Conservation (phyloP, 2,329 filamentous ascomycete species). For the Pseudocercospora eumusae region DNA sequence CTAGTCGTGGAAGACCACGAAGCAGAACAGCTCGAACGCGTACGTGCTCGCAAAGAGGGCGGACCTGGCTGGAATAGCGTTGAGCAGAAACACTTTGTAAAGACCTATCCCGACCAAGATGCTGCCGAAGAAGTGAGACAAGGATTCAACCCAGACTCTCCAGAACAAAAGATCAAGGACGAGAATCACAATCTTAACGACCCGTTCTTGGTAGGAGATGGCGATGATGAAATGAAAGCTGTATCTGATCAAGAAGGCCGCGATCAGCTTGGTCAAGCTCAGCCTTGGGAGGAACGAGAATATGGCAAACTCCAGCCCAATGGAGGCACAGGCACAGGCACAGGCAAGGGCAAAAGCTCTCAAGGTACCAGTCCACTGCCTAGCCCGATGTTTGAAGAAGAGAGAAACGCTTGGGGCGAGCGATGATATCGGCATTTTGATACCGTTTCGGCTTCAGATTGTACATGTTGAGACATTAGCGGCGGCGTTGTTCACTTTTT, state of each 20-base stretch:
- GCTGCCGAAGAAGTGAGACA: constrained; percentile 55
- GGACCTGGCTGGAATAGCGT: constrained; percentile 62
- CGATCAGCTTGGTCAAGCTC: constrained; percentile 33
- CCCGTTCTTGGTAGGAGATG: constrained; percentile 48
- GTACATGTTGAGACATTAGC: constrained; percentile 10
- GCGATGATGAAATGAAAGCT: constrained; percentile 39
- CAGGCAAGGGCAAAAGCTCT: constrained; percentile 16
- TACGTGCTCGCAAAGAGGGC: constrained; percentile 63
- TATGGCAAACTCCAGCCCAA: constrained; percentile 19
- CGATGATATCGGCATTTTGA: constrained; percentile 2
- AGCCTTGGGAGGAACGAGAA: constrained; percentile 39
- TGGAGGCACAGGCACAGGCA: constrained; percentile 15
- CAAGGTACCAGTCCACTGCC: constrained; percentile 15
- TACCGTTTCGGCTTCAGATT: constrained; percentile 3
- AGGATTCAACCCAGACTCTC: constrained; percentile 56
- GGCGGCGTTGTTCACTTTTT: constrained; percentile 11
- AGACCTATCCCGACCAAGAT: constrained; percentile 52
- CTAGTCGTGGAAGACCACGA: constrained; percentile 65
- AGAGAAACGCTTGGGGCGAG: constrained; percentile 32
- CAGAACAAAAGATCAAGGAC: constrained; percentile 47
- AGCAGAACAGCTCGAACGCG: constrained; percentile 63
- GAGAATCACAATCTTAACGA: constrained; percentile 47
- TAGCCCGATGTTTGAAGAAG: constrained; percentile 34
- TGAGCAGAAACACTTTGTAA: constrained; percentile 57
- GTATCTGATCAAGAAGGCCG: constrained; percentile 24